Percentiles rank a stretch among this genome's conserved stretches.
phyloP scores from a whole-genome alignment of 139 green algal genomes.

The Coccomyxa sp. region DNA sequence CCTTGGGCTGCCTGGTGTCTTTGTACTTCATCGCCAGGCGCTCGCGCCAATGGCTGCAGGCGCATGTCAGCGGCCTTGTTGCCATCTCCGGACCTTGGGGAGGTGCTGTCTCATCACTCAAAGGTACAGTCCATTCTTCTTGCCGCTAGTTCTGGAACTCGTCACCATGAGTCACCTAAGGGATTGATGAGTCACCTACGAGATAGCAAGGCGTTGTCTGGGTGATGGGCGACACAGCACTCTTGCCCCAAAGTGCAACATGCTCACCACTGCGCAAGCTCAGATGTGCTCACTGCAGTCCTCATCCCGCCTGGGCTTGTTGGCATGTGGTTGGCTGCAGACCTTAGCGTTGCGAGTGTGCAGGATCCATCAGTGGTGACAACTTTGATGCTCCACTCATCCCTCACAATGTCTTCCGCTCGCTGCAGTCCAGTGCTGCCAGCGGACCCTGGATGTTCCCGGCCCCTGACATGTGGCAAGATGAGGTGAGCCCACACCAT shows the following conservation, averaged over 20 bases:
- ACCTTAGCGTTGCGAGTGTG: too few relatives aligned
- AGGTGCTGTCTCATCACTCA: constrained; percentile 24
- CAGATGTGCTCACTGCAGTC: too few relatives aligned
- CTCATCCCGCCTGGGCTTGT: too few relatives aligned
- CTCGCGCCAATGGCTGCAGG: neutral
- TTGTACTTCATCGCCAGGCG: constrained; percentile 24
- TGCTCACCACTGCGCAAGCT: too few relatives aligned
- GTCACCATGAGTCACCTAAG: too few relatives aligned
- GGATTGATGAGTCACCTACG: too few relatives aligned
- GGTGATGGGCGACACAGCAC: too few relatives aligned
- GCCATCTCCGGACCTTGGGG: constrained; percentile 24
- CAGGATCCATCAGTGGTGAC: constrained; percentile 29
- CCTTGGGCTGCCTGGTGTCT: constrained; percentile 32
- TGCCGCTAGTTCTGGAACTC: too few relatives aligned
- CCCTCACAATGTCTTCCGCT: constrained; percentile 23
- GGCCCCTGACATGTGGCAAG: constrained; percentile 13
- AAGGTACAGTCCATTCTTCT: constrained; percentile 7
- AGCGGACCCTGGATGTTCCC: constrained; percentile 35
- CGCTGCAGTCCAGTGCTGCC: constrained; percentile 28
- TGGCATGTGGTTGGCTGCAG: too few relatives aligned
- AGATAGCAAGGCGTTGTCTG: too few relatives aligned
- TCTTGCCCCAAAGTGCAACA: too few relatives aligned
- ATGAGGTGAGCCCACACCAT: constrained; percentile 21
- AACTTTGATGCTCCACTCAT: constrained; percentile 28
- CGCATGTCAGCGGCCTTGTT: constrained; percentile 23